phyloP scores from a whole-genome alignment of 139 green algal species.

The Pedinophyceae sp. region DNA sequence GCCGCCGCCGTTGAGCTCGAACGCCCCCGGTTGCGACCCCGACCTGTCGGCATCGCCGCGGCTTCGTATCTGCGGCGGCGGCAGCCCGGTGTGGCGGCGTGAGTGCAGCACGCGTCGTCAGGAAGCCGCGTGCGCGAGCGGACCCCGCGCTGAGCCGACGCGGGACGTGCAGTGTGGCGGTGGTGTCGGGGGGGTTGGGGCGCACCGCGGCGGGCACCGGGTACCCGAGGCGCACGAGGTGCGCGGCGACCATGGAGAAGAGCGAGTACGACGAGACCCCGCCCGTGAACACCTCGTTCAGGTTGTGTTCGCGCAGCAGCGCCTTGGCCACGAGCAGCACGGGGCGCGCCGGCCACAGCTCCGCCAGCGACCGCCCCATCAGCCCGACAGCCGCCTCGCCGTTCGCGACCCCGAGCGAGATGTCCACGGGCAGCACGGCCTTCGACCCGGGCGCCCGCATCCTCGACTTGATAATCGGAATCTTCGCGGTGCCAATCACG shows the following conservation, averaged over 20 bases:
- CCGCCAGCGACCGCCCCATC: not conserved
- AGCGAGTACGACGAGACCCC: not conserved
- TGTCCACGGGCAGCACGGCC: not conserved
- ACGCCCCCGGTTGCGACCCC: no score
- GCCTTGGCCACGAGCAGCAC: not conserved
- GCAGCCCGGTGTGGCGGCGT: no score
- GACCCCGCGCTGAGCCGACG: no score
- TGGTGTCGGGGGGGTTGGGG: no score
- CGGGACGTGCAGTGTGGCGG: no score
- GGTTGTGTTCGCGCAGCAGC: not conserved
- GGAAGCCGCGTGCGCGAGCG: no score
- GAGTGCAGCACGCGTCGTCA: no score
- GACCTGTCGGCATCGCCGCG: no score
- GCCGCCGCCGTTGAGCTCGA: no score
- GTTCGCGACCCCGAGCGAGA: not conserved
- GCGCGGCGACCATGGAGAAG: not conserved
- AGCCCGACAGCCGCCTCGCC: not conserved
- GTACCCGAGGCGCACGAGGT: not conserved
- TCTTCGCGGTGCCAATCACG: not conserved
- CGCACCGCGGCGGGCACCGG: not conserved
- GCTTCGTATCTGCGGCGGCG: no score
- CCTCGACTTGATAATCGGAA: not conserved
- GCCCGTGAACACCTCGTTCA: not conserved
- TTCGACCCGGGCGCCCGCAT: not conserved
- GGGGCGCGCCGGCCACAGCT: not conserved